Base-by-base conservation (phyloP, 1,284 basidiomycete genomes). In the Coriolopsis trogii region DNA sequence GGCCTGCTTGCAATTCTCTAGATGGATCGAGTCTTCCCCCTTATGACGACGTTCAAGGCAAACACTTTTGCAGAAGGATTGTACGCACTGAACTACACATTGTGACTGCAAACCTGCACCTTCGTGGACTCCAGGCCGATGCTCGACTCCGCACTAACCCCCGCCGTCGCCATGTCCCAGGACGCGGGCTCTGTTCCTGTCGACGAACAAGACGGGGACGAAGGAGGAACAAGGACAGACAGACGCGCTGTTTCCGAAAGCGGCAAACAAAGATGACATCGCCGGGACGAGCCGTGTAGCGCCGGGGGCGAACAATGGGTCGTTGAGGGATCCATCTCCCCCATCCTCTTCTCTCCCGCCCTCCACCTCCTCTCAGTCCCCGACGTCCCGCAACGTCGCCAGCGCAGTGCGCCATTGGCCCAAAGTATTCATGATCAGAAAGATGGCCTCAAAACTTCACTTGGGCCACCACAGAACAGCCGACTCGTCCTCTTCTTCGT, bases 391-490 rank as follows among this genome's bases (percentile, higher is more conserved):
- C 42, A 21, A 34, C 53, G 23, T 26, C 48, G 39, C 37, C 40
- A 30, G 50, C 54, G 51, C 55, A 34, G 55, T 38, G 51, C 57
- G 57, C n/a, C 53, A 37, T 12, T 18, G 31, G 33, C 45, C 49
- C 33, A 40, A 37, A 18, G 30, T 41, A 13, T 42, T 40, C 52
- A 76, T 77, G 74, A 70, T 78, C 50, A 72, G 69, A 60, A 69
- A 69, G 56, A 75, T 78, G 73, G 70, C 74, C 3, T 73, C 71
- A 63, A 76, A 71, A 59, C 66, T 78, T 28, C 73, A 74, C 50
- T 51, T 51, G 44, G 57, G 53, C 34, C 52, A 43, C 52, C 55
- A 41, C 42, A 55, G 51, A 41, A 60, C 51, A 33, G 51, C 53
- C 41, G 59, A 56, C 37, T 61, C 63, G 48, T 47, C 52, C 36